Evolutionary conservation across 129 eudicot species (phyloP).

Genomic region (Kitagawia praeruptora): DNA sequence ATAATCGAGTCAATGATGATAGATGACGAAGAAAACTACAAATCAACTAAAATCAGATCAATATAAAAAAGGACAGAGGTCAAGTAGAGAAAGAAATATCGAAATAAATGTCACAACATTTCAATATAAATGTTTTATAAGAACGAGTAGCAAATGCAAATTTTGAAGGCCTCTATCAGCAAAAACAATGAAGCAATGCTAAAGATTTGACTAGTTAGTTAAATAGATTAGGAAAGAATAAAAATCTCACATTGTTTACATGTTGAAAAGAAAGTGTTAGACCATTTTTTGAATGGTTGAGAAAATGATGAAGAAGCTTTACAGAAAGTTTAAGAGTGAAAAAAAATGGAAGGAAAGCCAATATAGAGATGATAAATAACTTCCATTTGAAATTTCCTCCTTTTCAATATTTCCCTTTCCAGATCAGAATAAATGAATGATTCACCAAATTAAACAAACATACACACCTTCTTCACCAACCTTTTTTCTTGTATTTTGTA

Average conservation of each 20-base stretch:
- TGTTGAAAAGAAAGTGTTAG: not conserved
- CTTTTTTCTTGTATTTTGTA: not conserved
- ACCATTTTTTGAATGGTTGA: constrained; percentile 3
- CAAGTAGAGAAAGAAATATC: not conserved
- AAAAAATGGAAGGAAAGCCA: constrained; percentile 6
- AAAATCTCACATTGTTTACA: constrained; percentile 5
- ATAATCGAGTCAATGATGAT: not conserved
- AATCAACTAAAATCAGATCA: not conserved
- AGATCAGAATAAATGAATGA: constrained; percentile 7
- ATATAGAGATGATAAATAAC: constrained; percentile 28
- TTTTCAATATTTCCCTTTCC: not conserved
- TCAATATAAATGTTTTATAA: not conserved
- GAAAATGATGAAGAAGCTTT: constrained; percentile 3
- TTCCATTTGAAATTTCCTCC: constrained; percentile 23
- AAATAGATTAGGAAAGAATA: not conserved
- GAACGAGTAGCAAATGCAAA: not conserved
- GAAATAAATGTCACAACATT: not conserved
- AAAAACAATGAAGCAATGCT: not conserved
- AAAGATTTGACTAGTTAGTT: not conserved
- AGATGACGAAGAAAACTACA: not conserved
- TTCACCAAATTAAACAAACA: constrained; percentile 2
- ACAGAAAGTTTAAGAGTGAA: not conserved
- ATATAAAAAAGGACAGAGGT: not conserved
- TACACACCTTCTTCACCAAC: constrained; percentile 9
- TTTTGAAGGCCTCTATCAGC: not conserved